Conservation (phyloP, 1,284 basidiomycete species). For the Phellopilus nigrolimitatus region DNA sequence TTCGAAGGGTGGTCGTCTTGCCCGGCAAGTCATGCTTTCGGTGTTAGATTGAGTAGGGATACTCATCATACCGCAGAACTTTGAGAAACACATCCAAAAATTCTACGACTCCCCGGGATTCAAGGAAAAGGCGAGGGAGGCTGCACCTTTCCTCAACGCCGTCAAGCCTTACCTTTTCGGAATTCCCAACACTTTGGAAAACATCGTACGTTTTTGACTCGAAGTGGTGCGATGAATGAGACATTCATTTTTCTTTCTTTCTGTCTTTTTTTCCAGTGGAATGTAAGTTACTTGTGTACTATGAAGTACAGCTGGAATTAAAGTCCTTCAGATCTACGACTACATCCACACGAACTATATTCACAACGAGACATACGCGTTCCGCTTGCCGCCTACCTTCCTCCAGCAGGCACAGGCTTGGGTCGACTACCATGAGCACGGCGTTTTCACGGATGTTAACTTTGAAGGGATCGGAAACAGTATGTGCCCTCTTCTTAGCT, state of each 20-base stretch:
- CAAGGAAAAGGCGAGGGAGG: constrained; percentile 31
- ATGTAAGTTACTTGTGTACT: constrained; percentile 27
- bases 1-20: constrained; percentile 84
- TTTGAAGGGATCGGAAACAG: constrained; percentile 40
- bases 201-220: constrained; percentile 32
- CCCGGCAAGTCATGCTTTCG: constrained; percentile 44
- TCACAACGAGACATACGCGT: constrained; percentile 38
- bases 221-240: not conserved
- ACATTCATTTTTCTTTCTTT: not conserved
- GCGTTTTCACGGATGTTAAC: constrained; percentile 39
- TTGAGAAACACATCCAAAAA: constrained; percentile 26
- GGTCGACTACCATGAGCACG: constrained; percentile 49
- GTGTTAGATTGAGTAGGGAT: not conserved
- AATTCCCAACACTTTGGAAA: constrained; percentile 37
- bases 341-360: constrained; percentile 50
- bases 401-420: constrained; percentile 39
- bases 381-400: constrained; percentile 30
- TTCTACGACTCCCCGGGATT: constrained; percentile 36
- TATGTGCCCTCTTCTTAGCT: constrained; percentile 22
- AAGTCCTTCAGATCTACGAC: constrained; percentile 38
- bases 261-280: constrained; percentile 28
- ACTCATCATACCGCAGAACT: constrained; percentile 25
- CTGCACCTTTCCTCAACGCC: constrained; percentile 36
- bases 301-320: not conserved
- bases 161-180: constrained; percentile 39